Conservation (phyloP, 2,329 filamentous ascomycete genomes). For the Nannizziopsis arthrosporioides region DNA sequence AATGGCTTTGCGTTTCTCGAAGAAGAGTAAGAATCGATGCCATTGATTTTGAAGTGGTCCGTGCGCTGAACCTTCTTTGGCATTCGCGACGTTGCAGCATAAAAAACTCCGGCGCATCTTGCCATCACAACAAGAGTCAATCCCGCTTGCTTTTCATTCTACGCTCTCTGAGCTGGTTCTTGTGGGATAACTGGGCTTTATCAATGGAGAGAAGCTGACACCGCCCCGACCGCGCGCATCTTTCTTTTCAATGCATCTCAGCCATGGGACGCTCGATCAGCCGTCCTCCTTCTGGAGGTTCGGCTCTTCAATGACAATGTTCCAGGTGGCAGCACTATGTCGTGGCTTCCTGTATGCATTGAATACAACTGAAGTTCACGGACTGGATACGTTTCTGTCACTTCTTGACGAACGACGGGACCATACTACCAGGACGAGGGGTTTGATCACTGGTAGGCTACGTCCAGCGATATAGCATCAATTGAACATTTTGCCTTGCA, state of each 20-base stretch:
- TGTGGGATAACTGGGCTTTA: not conserved
- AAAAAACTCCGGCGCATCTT: not conserved
- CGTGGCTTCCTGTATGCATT: constrained; percentile 63
- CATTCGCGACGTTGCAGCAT: not conserved
- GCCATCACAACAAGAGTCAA: no score
- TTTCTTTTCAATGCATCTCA: constrained; percentile 26
- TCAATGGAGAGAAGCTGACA: constrained; percentile 16
- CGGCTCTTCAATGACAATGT: constrained; percentile 63
- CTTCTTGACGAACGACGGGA: constrained; percentile 63
- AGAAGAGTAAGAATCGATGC: not conserved
- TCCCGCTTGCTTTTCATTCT: constrained; percentile 17
- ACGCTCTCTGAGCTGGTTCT: constrained; percentile 13
- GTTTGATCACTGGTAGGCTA: constrained; percentile 65
- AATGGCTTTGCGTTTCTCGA: not conserved
- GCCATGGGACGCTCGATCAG: constrained; percentile 30
- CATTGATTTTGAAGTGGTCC: constrained; percentile 11
- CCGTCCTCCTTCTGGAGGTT: constrained; percentile 51
- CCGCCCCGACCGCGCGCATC: constrained; percentile 15
- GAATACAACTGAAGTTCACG: constrained; percentile 64
- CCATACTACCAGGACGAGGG: constrained; percentile 54
- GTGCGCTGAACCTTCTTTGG: constrained; percentile 7
- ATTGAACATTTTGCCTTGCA: not conserved
- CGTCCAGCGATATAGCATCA: constrained; percentile 1
- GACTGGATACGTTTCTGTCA: constrained; percentile 62
- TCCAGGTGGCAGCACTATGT: constrained; percentile 57